A percentile compares a stretch with the other conserved stretches of the same genome.
phyloP scores from a whole-genome alignment of 208 protist genomes.

The Wallacemonas sp. region DNA sequence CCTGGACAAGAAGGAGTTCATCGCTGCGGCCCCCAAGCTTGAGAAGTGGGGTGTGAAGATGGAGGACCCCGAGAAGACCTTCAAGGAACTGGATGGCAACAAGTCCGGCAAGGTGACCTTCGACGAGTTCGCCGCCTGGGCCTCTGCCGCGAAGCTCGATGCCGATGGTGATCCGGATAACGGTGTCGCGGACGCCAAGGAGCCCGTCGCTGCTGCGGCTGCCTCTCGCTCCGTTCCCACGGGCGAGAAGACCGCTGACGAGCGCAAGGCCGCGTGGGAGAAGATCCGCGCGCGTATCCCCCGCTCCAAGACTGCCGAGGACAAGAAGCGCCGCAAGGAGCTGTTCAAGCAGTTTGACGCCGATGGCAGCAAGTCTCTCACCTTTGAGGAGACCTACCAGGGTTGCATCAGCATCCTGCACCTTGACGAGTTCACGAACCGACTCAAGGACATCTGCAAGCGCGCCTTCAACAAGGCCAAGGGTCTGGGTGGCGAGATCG shows the following conservation, averaged over 20 bases:
- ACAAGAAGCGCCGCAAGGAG: conserved; percentile 30
- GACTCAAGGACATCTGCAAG: conserved; percentile 37
- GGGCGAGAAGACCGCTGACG: neutral
- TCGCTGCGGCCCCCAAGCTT: conserved; percentile 27
- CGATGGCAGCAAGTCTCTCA: conserved; percentile 46
- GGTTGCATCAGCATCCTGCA: conserved; percentile 27
- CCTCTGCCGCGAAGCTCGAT: conserved; percentile 29
- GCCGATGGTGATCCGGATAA: conserved; percentile 30
- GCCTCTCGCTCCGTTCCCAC: conserved; percentile 1
- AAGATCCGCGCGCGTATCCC: conserved; percentile 19
- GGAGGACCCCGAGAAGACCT: conserved; percentile 25
- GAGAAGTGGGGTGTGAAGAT: conserved; percentile 43
- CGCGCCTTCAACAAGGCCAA: conserved; percentile 53
- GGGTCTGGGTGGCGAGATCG: conserved; percentile 20
- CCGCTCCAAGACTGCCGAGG: conserved; percentile 24
- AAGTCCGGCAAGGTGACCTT: conserved; percentile 43
- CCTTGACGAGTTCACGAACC: conserved; percentile 33
- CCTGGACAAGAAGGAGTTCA: conserved; percentile 46
- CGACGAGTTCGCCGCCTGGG: conserved; percentile 55
- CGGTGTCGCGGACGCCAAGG: neutral
- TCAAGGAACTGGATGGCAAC: conserved; percentile 53
- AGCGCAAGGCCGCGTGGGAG: conserved; percentile 7
- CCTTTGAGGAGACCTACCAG: conserved; percentile 40
- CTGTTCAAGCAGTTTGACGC: conserved; percentile 57
- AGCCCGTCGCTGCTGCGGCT: neutral